Evolutionary conservation across 2,329 filamentous ascomycete species (phyloP).

Genomic region (Cytospora chrysosperma): DNA sequence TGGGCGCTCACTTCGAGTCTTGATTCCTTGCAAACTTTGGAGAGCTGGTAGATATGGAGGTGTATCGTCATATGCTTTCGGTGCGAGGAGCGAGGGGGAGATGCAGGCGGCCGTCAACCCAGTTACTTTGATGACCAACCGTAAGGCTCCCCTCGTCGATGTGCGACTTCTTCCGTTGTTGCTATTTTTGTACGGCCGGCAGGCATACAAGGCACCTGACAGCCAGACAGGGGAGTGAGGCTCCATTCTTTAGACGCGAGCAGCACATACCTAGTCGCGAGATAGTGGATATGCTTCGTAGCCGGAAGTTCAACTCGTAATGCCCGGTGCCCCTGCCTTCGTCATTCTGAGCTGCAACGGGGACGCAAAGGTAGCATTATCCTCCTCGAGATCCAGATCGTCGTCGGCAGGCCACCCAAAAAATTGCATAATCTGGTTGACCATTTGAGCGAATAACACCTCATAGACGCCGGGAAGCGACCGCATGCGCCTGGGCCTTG

Average conservation of each 20-base stretch:
- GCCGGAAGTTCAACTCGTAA: neutral
- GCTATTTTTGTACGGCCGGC: slow-evolving; percentile 17
- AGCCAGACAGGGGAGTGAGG: neutral
- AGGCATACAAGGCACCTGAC: neutral
- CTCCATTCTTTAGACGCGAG: slow-evolving; percentile 19
- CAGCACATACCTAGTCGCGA: no score
- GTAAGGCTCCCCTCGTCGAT: neutral
- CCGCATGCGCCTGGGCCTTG: slow-evolving; percentile 19
- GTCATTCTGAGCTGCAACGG: neutral
- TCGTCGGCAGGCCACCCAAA: slow-evolving; percentile 11
- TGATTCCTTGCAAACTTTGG: neutral
- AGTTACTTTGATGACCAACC: neutral
- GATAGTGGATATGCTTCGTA: slow-evolving; percentile 1
- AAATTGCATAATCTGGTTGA: slow-evolving; percentile 4
- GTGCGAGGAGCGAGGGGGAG: slow-evolving; percentile 9
- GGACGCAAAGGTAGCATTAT: neutral
- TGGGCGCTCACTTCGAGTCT: no score
- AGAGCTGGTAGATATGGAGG: neutral
- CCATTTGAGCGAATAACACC: slow-evolving; percentile 22
- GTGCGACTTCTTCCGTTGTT: slow-evolving; percentile 1
- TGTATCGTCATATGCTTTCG: neutral
- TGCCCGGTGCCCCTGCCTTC: neutral
- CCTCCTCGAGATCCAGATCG: slow-evolving; percentile 1
- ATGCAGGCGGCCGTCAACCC: neutral
- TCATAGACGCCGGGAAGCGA: slow-evolving; percentile 10